Evolutionary conservation across 176 grass and related monocot species (phyloP), one percentile per base, ranked within the genome.

Genomic region (Dendrocalamus sinicus): DNA sequence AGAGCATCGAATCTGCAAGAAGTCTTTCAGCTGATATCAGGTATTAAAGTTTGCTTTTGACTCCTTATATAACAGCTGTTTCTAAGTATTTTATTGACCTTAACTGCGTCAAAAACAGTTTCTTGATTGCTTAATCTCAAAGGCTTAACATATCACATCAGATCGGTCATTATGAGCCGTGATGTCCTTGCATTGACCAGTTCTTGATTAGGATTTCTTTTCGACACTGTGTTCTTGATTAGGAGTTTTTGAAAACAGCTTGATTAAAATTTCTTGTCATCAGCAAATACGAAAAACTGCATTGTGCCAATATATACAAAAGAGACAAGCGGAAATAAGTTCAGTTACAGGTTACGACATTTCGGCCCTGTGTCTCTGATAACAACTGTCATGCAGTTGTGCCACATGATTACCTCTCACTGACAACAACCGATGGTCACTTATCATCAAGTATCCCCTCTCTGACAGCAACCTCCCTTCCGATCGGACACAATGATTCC

Each of bases 41-140:
- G 45, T 30, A 14, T 28, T 60, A 12, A 86, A 73, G 20, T 83
- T 54, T 53, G 12, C 13, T 32, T 72, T 80, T 40, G 4, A 1
- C 35, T 17, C 12, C 30, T 40, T 6, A 11, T 20, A 44, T 13
- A 24, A 39, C 39, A 89, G 67, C 75, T 26, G 46, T 30, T 77
- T 82, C 41, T 17, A 69, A 26, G 41, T 51, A 73, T 39, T 59
- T 16, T 26, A 22, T 35, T 76, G 64, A 82, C 72, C 63, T 71
- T 85, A 51, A 77, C 83, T 1, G 16, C 24, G 66, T 64, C 8
- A 22, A 81, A 81, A 51, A 5, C 1, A 46, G 1, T 50, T 11
- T 57, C n/a, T 69, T 44, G 32, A 19, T 54, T 78, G 20, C 63
- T 81, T 85, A 81, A 85, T 44, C 71, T 0, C 8, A 0, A 81